Evolutionary conservation across 441 rosid species (phyloP), one percentile per base, ranked within the genome.

Genomic region (Raphanus hybrid): DNA sequence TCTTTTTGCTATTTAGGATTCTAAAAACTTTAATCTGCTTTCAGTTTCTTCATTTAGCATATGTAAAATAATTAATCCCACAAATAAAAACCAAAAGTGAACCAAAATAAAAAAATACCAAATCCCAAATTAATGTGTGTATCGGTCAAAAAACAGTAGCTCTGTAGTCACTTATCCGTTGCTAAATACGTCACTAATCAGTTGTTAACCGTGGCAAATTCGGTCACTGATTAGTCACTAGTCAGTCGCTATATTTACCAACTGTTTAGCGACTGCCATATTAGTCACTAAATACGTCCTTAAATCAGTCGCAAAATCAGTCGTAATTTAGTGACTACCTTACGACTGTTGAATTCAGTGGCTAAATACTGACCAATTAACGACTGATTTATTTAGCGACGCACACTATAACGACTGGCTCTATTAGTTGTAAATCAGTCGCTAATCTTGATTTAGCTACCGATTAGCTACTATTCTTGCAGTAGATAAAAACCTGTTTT

Each of bases 391-490:
- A 48, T 48, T 48, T 45, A 45, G 52, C 15, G 52, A 45, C 52
- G 52, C 14, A 4, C 45, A 39, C 45, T 39, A 11, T 45, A 45
- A 45, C 52, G 52, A 45, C 15, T 11, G 15, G 6, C 52, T 11
- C 11, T 4, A 45, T 43, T 11, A 45, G 52, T 45, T 12, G 14
- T 12, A 11, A 45, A 45, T 45, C 15, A 45, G 52, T 45, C 52
- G 52, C 14, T 45, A 45, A 45, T 45, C 11, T 39, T 39, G 45
- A 39, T 39, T 39, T 39, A 39, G 45, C 11, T 9, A 45, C 14
- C 6, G 52, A 45, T 45, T 45, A 39, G 14, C 52, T 45, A 45
- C 52, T 45, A 50, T 50, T 85, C 27, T 85, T 87, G 65, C 70
- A 80, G 64, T 45, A 45, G 52, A 6, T 11, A 69, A 73, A 9